Percentiles rank a stretch among this genome's conserved stretches.
These are phyloP conservation scores for Sporothrix inflata DNA, from an alignment of 2,329 filamentous ascomycete genomes.

Conservation along the genomic window DNA sequence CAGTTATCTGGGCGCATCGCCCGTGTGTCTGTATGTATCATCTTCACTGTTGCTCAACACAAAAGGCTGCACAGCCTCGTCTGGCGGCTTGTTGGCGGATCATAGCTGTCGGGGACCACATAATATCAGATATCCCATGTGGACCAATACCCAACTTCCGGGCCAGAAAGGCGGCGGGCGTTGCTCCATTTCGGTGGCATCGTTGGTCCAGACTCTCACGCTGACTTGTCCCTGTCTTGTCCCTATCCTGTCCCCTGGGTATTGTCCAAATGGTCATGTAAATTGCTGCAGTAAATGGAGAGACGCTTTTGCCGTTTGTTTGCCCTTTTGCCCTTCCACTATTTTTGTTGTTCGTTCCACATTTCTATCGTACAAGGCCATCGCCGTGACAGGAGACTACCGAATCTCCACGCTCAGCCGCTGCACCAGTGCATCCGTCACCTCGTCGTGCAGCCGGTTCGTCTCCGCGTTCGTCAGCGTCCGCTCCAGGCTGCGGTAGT, in stretches of 20 bases:
- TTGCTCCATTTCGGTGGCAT: neutral
- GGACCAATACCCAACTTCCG: neutral
- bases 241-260: neutral
- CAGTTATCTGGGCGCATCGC: neutral
- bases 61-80: conserved; percentile 17
- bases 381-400: conserved; percentile 41
- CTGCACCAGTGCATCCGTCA: conserved; percentile 66
- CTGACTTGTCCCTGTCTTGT: too few relatives aligned
- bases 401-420: conserved; percentile 80
- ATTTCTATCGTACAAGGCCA: neutral
- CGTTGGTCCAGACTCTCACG: neutral
- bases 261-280: neutral
- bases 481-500: conserved; percentile 88
- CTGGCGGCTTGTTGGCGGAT: neutral
- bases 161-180: neutral
- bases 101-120: neutral
- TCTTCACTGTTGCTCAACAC: conserved; percentile 3
- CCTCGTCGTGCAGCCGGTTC: conserved; percentile 72
- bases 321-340: neutral
- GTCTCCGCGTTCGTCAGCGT: conserved; percentile 84
- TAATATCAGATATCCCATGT: neutral
- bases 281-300: conserved; percentile 21
- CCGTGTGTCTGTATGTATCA: neutral
- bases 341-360: neutral
- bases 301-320: conserved; percentile 17